These are phyloP conservation scores for Rhynchosporium graminicola DNA, from an alignment of 2,329 filamentous ascomycete genomes.

Conservation along the genomic window DNA sequence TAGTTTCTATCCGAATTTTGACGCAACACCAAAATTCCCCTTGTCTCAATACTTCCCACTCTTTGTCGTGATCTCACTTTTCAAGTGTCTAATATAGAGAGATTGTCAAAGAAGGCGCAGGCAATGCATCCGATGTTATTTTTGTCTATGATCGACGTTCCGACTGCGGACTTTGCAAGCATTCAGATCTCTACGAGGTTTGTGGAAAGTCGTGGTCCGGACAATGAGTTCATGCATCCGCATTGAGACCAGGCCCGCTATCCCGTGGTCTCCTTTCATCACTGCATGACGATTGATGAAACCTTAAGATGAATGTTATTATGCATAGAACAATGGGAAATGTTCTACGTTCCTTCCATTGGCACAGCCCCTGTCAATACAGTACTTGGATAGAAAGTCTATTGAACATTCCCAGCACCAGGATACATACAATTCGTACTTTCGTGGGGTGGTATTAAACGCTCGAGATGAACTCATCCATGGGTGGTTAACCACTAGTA, in stretches of 20 bases:
- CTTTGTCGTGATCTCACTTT: background rate
- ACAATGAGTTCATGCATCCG: constrained; percentile 14
- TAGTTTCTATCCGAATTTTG: constrained; percentile 1
- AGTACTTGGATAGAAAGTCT: constrained; percentile 6
- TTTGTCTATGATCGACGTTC: background rate
- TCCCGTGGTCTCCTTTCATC: constrained; percentile 8
- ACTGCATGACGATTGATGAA: constrained; percentile 16
- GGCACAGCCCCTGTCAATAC: constrained; percentile 16
- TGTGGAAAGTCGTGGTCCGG: constrained; percentile 8
- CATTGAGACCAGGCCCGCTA: constrained; percentile 2
- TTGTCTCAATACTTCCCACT: background rate
- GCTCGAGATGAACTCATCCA: constrained; percentile 2
- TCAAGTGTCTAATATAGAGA: background rate
- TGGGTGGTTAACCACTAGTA: constrained; percentile 1
- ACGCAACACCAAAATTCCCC: too few relatives aligned
- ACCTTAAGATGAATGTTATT: constrained; percentile 11
- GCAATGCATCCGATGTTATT: background rate
- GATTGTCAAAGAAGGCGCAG: background rate
- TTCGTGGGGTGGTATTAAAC: constrained; percentile 7
- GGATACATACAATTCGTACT: background rate
- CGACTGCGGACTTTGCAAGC: background rate
- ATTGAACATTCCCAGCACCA: constrained; percentile 15
- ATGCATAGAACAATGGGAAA: constrained; percentile 29
- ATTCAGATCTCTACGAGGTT: background rate
- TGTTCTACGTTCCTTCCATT: constrained; percentile 20